Percentiles rank a stretch among this genome's conserved stretches.
These are phyloP conservation scores for Populus ilicifolia DNA, from an alignment of 345 rosid species.

Conservation along the genomic window DNA sequence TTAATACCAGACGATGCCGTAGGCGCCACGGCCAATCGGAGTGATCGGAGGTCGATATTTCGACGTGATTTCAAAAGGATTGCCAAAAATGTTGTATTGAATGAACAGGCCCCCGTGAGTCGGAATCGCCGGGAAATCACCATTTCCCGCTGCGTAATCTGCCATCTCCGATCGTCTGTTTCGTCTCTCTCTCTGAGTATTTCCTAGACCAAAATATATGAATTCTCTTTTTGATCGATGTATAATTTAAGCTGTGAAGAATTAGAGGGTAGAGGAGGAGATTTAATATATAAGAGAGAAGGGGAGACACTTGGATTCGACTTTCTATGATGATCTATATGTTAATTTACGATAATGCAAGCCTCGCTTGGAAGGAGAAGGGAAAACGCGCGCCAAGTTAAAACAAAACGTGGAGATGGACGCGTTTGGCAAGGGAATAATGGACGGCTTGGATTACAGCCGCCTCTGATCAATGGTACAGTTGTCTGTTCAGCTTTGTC, in stretches of 20 bases:
- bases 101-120: conserved; percentile 69
- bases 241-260: background rate
- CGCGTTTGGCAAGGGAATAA: background rate
- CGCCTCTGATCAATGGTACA: conserved; percentile 20
- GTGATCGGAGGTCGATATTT: conserved; percentile 89
- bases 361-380: conserved; percentile 40
- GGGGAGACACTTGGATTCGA: background rate
- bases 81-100: conserved; percentile 78
- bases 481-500: background rate
- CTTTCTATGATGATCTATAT: background rate
- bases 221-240: background rate
- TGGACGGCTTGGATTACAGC: conserved; percentile 22
- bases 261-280: background rate
- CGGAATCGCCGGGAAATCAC: conserved; percentile 65
- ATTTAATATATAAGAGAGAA: background rate
- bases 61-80: conserved; percentile 68
- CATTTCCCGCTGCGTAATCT: conserved; percentile 26
- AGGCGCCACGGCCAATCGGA: conserved; percentile 97
- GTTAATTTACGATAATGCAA: background rate
- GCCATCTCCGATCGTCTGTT: conserved; percentile 25
- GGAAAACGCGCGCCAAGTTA: conserved; percentile 38
- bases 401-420: background rate
- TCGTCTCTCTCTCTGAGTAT: too few relatives aligned
- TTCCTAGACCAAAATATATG: background rate
- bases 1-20: conserved; percentile 89